Percentiles rank a stretch among this genome's conserved stretches.
Conservation (phyloP, 441 rosid species). For the Bocquillonia castaneifolia region DNA sequence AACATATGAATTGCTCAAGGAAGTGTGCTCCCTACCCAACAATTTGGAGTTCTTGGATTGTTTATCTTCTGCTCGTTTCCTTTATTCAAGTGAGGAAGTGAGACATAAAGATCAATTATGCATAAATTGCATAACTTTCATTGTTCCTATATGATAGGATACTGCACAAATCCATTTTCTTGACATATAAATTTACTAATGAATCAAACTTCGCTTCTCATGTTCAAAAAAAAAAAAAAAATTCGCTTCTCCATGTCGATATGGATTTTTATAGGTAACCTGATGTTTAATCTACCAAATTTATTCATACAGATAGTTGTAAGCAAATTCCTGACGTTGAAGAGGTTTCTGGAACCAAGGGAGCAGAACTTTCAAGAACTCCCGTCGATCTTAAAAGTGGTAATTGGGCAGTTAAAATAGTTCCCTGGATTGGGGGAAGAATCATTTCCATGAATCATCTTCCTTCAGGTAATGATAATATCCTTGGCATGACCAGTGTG, state of each 20-base stretch:
- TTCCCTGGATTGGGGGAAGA: slow-evolving; percentile 97
- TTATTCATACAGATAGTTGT: slow-evolving; percentile 49
- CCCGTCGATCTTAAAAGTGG: slow-evolving; percentile 67
- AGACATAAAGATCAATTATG: background rate
- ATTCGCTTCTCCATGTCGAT: background rate
- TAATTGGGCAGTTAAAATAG: slow-evolving; percentile 66
- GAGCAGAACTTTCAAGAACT: slow-evolving; percentile 52
- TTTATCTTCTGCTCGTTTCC: background rate
- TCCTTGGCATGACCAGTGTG: too few relatives aligned
- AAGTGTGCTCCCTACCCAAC: too few relatives aligned
- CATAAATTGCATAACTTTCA: background rate
- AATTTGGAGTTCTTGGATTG: too few relatives aligned
- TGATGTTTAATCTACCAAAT: slow-evolving; percentile 12
- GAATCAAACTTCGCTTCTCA: too few relatives aligned
- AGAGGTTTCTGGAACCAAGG: slow-evolving; percentile 54
- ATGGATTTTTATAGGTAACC: background rate
- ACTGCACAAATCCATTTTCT: background rate
- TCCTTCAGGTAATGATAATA: slow-evolving; percentile 63
- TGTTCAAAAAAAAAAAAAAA: too few relatives aligned
- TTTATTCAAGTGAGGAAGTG: background rate
- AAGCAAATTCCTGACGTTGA: slow-evolving; percentile 58
- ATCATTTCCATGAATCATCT: slow-evolving; percentile 83
- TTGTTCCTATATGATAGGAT: background rate
- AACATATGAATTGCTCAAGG: too few relatives aligned
- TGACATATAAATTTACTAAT: background rate